Conservation (phyloP, 179 eudicot species). For the Beta lomatogona region DNA sequence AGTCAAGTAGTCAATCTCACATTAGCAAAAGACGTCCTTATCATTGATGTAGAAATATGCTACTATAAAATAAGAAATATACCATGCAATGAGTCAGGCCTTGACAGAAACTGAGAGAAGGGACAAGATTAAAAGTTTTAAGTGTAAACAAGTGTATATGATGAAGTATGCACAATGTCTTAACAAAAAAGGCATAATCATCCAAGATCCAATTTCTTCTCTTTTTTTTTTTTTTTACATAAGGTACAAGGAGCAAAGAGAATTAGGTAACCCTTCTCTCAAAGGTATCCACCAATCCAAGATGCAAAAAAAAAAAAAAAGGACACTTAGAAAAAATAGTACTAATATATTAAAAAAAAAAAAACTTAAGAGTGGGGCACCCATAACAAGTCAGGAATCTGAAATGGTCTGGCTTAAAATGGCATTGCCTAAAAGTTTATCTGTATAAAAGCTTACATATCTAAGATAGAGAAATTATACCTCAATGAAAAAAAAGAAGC, state of each 20-base stretch:
- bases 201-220: too few relatives aligned
- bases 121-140: neutral
- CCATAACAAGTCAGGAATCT: neutral
- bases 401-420: neutral
- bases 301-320: neutral
- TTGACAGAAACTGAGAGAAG: neutral
- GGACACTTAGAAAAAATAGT: neutral
- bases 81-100: neutral
- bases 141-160: neutral
- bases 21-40: neutral
- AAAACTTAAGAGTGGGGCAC: neutral
- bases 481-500: conserved; percentile 93
- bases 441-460: neutral
- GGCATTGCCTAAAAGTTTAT: neutral
- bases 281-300: too few relatives aligned
- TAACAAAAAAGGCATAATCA: neutral
- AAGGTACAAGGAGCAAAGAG: too few relatives aligned
- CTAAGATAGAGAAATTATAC: conserved; percentile 36
- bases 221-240: too few relatives aligned
- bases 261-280: too few relatives aligned
- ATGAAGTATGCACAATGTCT: neutral
- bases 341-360: neutral
- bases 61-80: neutral
- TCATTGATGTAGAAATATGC: neutral
- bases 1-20: neutral